phyloP scores from a whole-genome alignment of 2,329 filamentous ascomycete species.

The Xylariaceae sp. region DNA sequence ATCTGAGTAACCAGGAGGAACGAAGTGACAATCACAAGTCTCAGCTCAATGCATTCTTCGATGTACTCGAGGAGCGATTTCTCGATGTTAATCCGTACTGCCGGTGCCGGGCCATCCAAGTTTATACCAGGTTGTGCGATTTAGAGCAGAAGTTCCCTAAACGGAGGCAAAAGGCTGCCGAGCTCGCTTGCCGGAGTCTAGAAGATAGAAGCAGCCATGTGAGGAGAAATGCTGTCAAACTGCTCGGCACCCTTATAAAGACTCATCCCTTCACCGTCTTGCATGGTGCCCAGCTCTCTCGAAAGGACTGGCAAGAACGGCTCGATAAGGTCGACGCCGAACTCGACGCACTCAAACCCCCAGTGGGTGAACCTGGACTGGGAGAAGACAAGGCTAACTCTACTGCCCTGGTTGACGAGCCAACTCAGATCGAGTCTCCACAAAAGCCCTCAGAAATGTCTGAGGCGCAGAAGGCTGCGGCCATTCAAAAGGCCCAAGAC shows the following conservation, averaged over 20 bases:
- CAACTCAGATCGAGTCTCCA: conserved; percentile 73
- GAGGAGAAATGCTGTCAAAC: conserved; percentile 90
- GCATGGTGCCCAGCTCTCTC: conserved; percentile 84
- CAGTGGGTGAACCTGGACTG: conserved; percentile 74
- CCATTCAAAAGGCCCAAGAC: conserved; percentile 79
- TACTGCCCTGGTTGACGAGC: conserved; percentile 81
- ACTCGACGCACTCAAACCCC: conserved; percentile 80
- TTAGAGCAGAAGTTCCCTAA: conserved; percentile 97
- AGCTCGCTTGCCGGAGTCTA: conserved; percentile 85
- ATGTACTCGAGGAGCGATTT: conserved; percentile 94
- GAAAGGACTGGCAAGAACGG: conserved; percentile 83
- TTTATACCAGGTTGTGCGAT: conserved; percentile 89
- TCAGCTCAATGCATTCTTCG: conserved; percentile 95
- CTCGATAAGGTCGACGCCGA: conserved; percentile 84
- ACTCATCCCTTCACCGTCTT: conserved; percentile 94
- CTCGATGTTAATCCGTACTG: conserved; percentile 97
- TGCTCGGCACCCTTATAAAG: conserved; percentile 85
- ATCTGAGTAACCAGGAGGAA: conserved; percentile 90
- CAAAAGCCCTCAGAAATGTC: conserved; percentile 61
- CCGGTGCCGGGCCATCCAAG: conserved; percentile 87
- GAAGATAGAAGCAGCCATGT: conserved; percentile 99
- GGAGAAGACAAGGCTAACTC: conserved; percentile 70
- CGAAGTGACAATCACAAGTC: conserved; percentile 91
- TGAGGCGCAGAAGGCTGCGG: conserved; percentile 76
- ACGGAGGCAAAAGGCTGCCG: conserved; percentile 82